A percentile compares a stretch with the other conserved stretches of the same genome.
Conservation (phyloP, 148 eudicot species). For the Linanthus parryae region DNA sequence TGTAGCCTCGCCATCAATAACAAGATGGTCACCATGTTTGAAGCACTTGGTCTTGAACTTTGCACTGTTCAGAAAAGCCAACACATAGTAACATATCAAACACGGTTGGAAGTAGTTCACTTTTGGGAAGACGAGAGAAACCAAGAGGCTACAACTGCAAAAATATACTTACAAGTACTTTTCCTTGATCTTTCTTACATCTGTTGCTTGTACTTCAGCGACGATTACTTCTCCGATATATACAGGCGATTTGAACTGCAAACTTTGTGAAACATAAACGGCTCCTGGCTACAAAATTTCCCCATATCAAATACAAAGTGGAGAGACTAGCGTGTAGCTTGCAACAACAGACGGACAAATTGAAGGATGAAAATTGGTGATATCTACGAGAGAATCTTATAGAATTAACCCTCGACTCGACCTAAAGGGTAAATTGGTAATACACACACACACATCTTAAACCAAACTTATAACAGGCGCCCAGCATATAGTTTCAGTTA, state of each 20-base stretch:
- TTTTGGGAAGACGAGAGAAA: background rate
- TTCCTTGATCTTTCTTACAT: slow-evolving; percentile 14
- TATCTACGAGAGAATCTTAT: background rate
- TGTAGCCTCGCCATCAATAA: slow-evolving; percentile 68
- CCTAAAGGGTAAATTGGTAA: background rate
- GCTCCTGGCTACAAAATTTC: slow-evolving; percentile 60
- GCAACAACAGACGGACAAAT: background rate
- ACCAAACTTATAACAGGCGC: too few species aligned
- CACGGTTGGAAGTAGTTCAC: too few species aligned
- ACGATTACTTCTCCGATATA: slow-evolving; percentile 54
- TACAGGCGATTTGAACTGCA: slow-evolving; percentile 62
- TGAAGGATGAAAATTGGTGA: background rate
- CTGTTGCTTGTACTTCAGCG: slow-evolving; percentile 46
- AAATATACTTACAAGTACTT: slow-evolving; percentile 46
- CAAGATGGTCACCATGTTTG: slow-evolving; percentile 34
- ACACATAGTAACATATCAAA: too few species aligned
- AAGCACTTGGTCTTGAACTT: slow-evolving; percentile 63
- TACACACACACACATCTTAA: too few species aligned
- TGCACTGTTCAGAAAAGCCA: slow-evolving; percentile 32
- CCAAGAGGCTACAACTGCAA: background rate
- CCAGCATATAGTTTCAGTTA: too few species aligned
- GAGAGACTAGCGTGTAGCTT: background rate
- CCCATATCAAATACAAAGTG: background rate
- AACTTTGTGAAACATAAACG: slow-evolving; percentile 58
- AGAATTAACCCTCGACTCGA: background rate